Conservation (phyloP, 345 rosid species). For the Eucalyptus victrix region DNA sequence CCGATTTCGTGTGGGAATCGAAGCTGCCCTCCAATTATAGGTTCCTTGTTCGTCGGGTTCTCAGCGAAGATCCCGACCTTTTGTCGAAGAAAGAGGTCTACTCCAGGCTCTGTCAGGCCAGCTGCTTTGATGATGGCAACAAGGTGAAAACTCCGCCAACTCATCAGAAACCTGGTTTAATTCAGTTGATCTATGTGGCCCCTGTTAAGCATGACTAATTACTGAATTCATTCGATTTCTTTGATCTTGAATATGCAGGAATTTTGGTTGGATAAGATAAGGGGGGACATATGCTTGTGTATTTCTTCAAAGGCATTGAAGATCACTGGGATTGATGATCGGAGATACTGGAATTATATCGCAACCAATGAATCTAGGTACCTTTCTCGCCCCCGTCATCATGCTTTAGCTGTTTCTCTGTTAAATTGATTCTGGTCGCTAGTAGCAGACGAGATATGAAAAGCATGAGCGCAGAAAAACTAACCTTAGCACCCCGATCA, state of each 20-base stretch:
- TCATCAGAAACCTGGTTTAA: neutral
- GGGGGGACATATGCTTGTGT: conserved; percentile 56
- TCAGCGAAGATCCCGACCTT: conserved; percentile 10
- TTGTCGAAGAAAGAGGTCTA: conserved; percentile 52
- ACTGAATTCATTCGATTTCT: neutral
- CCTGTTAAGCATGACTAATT: neutral
- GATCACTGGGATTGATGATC: conserved; percentile 81
- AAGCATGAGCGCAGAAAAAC: neutral
- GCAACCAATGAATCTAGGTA: conserved; percentile 85
- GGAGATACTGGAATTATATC: conserved; percentile 82
- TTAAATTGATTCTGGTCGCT: neutral
- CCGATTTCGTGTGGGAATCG: conserved; percentile 75
- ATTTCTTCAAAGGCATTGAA: conserved; percentile 70
- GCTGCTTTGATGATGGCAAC: conserved; percentile 47
- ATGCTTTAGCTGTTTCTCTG: neutral
- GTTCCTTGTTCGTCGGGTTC: conserved; percentile 36
- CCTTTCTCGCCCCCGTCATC: neutral
- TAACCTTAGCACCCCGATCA: neutral
- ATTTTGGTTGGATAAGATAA: conserved; percentile 70
- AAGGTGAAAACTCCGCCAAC: conserved; percentile 26
- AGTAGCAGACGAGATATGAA: neutral
- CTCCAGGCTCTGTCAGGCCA: conserved; percentile 45
- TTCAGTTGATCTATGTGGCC: neutral
- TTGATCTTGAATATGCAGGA: conserved; percentile 19
- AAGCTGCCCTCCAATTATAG: conserved; percentile 71